A percentile compares a stretch with the other conserved stretches of the same genome.
phyloP scores from a whole-genome alignment of 2,329 filamentous ascomycete species.

The Xylariaceae sp. region DNA sequence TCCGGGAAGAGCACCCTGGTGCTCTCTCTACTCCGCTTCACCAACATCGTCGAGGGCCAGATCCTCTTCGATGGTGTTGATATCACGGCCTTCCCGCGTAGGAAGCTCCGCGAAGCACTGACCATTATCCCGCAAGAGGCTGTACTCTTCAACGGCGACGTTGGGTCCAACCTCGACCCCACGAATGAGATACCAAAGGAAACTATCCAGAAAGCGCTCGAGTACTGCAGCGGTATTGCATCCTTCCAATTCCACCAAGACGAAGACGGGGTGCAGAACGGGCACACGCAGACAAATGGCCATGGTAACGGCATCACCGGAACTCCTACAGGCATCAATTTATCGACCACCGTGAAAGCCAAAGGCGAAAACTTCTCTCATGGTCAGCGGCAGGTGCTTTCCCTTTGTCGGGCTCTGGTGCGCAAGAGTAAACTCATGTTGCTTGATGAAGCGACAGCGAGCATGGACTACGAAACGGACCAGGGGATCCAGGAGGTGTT shows the following conservation, averaged over 20 bases:
- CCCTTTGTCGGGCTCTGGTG: slow-evolving; percentile 52
- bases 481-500: slow-evolving; percentile 51
- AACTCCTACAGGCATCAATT: slow-evolving; percentile 24
- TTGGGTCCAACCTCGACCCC: slow-evolving; percentile 59
- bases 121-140: slow-evolving; percentile 58
- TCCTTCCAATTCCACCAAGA: slow-evolving; percentile 29
- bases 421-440: slow-evolving; percentile 52
- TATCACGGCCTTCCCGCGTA: slow-evolving; percentile 47
- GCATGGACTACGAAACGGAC: slow-evolving; percentile 56
- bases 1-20: slow-evolving; percentile 75
- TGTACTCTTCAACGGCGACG: slow-evolving; percentile 49
- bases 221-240: slow-evolving; percentile 57
- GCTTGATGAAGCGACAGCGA: slow-evolving; percentile 56
- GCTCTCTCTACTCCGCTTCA: slow-evolving; percentile 51
- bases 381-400: slow-evolving; percentile 54
- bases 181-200: slow-evolving; percentile 50
- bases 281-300: slow-evolving; percentile 14
- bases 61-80: slow-evolving; percentile 54
- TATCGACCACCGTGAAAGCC: slow-evolving; percentile 45
- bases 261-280: slow-evolving; percentile 7
- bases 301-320: slow-evolving; percentile 5
- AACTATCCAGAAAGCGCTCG: slow-evolving; percentile 54
- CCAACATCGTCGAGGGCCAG: slow-evolving; percentile 45
- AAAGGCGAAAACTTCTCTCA: slow-evolving; percentile 54
- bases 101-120: slow-evolving; percentile 47